Evolutionary conservation across 2,329 filamentous ascomycete genomes (phyloP).

Genomic region (Penicillium paneum): DNA sequence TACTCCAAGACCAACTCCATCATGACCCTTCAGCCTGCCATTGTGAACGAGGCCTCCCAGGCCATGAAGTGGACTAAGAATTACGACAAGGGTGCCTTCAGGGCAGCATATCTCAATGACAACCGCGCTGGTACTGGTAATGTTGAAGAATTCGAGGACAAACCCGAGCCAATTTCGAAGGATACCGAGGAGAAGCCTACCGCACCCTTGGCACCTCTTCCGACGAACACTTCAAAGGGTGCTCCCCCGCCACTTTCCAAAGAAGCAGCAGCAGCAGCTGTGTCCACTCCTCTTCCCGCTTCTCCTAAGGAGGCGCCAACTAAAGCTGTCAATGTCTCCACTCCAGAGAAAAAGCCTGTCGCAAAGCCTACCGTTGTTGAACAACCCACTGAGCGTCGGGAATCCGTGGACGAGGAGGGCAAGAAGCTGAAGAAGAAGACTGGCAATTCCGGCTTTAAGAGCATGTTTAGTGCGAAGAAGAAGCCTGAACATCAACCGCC

Average conservation of each 20-base stretch:
- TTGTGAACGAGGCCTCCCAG: constrained; percentile 81
- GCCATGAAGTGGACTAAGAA: constrained; percentile 97
- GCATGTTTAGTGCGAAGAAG: constrained; percentile 44
- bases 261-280: constrained; percentile 23
- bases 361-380: constrained; percentile 21
- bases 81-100: constrained; percentile 85
- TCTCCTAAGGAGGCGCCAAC: constrained; percentile 25
- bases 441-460: constrained; percentile 43
- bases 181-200: constrained; percentile 35
- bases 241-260: constrained; percentile 34
- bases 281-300: constrained; percentile 24
- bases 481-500: constrained; percentile 33
- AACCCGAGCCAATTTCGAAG: constrained; percentile 10
- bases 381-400: constrained; percentile 29
- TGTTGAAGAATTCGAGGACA: constrained; percentile 45
- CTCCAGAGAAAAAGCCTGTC: constrained; percentile 18
- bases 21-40: constrained; percentile 78
- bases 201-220: constrained; percentile 21
- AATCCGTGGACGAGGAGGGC: constrained; percentile 32
- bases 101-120: constrained; percentile 80
- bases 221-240: constrained; percentile 27
- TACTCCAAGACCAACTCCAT: constrained; percentile 80
- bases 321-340: constrained; percentile 12
- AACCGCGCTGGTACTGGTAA: constrained; percentile 66
- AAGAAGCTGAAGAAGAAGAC: constrained; percentile 48